Evolutionary conservation across 768 basidiomycete genomes (phyloP), one percentile per base, ranked within the genome.

Genomic region (Leccinum longicurvipes): DNA sequence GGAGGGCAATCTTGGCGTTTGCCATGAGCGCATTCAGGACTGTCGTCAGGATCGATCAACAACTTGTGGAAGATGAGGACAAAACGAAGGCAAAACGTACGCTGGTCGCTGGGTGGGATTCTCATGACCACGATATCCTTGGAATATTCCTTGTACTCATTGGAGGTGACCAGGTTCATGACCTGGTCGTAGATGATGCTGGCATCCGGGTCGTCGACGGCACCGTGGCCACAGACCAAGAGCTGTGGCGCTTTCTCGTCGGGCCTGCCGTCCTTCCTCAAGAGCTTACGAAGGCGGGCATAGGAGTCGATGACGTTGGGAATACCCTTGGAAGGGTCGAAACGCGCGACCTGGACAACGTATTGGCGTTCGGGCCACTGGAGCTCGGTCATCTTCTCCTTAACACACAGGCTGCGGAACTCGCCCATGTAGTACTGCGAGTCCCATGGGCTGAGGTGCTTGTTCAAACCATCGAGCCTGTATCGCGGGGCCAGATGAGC

Each of bases 401-500:
- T 86, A 47, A 73, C 73, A 63, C 91, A 93, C 48, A 90, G 72
- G 66, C 73, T 79, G 60, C 89, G 83, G 83, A 93, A 92, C 72
- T 89, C 88, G 70, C 87, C 86, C 89, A 93, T 91, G 76, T 93
- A 93, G 75, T 71, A 93, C 64, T 90, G 83, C n/a, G 85, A 79
- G 67, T 92, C 89, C 89, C 89, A 91, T 36, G 79, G 72, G 65
- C 76, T 76, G 57, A 94, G 81, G 5, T 91, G 84, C 78, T 96
- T 98, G 84, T 94, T 97, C 62, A 98, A 78, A 34, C 95, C 95
- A 72, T 98, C 95, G 55, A 98, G 84, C 82, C 88, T 88, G 51
- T 9, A 17, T 25, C 48, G 51, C 29, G 39, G 45, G 34, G 49
- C 24, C 28, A n/a, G 60, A 49, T 24, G 49, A 54, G 21, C 17